Percentiles rank a stretch among this genome's conserved stretches.
Conservation (phyloP, 2,329 filamentous ascomycete genomes). For the Kalaharituber pfeilii region DNA sequence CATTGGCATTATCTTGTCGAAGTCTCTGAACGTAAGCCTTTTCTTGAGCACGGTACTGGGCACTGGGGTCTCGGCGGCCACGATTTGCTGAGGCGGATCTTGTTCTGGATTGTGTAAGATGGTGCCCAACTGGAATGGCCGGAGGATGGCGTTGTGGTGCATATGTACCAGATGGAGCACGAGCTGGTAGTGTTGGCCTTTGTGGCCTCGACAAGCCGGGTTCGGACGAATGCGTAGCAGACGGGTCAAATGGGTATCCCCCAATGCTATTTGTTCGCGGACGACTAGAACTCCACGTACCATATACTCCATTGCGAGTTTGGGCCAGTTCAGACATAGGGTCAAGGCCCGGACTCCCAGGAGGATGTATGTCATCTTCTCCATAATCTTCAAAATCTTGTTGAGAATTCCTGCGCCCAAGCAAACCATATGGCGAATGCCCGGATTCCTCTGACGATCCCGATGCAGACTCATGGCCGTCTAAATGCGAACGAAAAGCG, state of each 20-base stretch:
- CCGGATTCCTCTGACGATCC: background rate
- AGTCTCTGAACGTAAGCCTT: constrained; percentile 88
- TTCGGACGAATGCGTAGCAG: constrained; percentile 23
- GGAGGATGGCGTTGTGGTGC: constrained; percentile 38
- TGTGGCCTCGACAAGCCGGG: constrained; percentile 32
- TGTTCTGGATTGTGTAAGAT: constrained; percentile 27
- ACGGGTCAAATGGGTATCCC: background rate
- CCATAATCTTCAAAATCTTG: background rate
- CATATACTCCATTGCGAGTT: background rate
- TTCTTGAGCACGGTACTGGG: constrained; percentile 68
- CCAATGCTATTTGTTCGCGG: background rate
- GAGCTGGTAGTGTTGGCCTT: constrained; percentile 48
- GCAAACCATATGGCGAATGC: background rate
- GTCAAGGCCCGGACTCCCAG: background rate
- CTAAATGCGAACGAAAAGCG: background rate
- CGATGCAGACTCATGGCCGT: background rate
- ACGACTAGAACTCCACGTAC: background rate
- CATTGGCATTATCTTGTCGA: constrained; percentile 54
- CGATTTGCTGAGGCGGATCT: constrained; percentile 39
- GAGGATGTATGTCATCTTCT: background rate
- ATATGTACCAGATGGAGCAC: constrained; percentile 66
- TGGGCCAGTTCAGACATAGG: background rate
- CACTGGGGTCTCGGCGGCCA: constrained; percentile 45
- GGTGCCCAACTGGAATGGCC: constrained; percentile 24
- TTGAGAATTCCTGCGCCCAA: background rate